Base-by-base conservation (phyloP, 208 protist genomes). In the Lotmaria passim region DNA sequence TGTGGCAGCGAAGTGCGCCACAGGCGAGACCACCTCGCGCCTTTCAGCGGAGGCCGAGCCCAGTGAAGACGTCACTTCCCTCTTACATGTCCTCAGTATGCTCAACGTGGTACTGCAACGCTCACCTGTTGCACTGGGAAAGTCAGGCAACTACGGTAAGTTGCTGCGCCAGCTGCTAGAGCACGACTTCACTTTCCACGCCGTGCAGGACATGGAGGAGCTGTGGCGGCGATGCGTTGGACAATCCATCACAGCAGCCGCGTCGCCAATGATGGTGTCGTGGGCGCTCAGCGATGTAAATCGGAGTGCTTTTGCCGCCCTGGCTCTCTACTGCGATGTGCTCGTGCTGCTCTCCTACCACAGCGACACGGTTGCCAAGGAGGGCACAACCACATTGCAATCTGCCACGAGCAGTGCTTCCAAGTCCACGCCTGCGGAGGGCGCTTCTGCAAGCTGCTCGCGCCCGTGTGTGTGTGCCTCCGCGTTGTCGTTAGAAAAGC, bases 251-350 rank as follows among this genome's bases (percentile, higher is more conserved):
- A 17, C 41, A n/a, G n/a, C n/a, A n/a, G n/a, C n/a, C n/a, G n/a
- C n/a, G n/a, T n/a, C n/a, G n/a, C n/a, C n/a, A n/a, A n/a, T n/a
- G n/a, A n/a, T n/a, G n/a, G 7, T 3, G 39, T 24, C 7, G 39
- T 24, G 33, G 17, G 15, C 24, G 44, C 33, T 17, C n/a, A 46
- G 11, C 41, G 15, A 19, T 46, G 41, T 17, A 17, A 46, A 46
- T 17, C n/a, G 5, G 15, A 15, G 24, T 30, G 17, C 19, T 10
- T 51, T 34, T 0, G 34, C 30, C 2, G 55, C 71, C 31, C 46
- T 77, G 15, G 48, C 71, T 19, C 71, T 70, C 11, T 77, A 67
- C 71, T 60, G 71, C 21, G 71, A 77, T 23, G 71, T 77, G 33
- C 30, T 77, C 34, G 23, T 77, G 11, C 47, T 77, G 7, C 3